Evolutionary conservation across 2,329 filamentous ascomycete genomes (phyloP).

Genomic region (Alternaria infectoria): DNA sequence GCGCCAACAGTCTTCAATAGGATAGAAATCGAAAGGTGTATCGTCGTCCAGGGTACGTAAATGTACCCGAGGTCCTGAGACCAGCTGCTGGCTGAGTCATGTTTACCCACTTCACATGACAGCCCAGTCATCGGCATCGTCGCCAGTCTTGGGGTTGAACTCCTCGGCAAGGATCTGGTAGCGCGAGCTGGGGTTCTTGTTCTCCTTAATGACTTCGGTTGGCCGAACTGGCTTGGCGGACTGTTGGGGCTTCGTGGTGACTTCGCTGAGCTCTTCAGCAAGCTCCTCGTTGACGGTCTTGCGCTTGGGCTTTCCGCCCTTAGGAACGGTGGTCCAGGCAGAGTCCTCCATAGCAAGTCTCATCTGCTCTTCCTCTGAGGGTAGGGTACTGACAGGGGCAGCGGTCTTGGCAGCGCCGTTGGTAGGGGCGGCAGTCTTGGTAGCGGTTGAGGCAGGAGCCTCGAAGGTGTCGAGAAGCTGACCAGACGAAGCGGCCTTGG

Average conservation of each 20-base stretch:
- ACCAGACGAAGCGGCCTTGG: slow-evolving; percentile 27
- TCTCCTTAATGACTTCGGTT: slow-evolving; percentile 34
- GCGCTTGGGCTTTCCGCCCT: slow-evolving; percentile 61
- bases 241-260: slow-evolving; percentile 23
- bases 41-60: neutral
- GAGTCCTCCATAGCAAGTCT: slow-evolving; percentile 56
- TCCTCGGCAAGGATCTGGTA: slow-evolving; percentile 39
- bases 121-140: slow-evolving; percentile 51
- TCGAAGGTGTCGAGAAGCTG: slow-evolving; percentile 61
- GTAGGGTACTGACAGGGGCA: slow-evolving; percentile 55
- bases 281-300: slow-evolving; percentile 53
- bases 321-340: slow-evolving; percentile 67
- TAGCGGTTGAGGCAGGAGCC: slow-evolving; percentile 49
- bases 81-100: neutral
- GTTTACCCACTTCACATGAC: slow-evolving; percentile 36
- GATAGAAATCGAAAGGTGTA: slow-evolving; percentile 3
- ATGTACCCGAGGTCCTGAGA: neutral
- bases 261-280: slow-evolving; percentile 49
- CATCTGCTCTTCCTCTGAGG: slow-evolving; percentile 68
- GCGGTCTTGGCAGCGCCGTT: slow-evolving; percentile 52
- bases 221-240: slow-evolving; percentile 33
- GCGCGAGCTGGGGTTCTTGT: slow-evolving; percentile 35
- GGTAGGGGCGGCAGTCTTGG: slow-evolving; percentile 40
- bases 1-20: neutral
- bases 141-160: slow-evolving; percentile 35